Percentiles rank a stretch among this genome's conserved stretches.
phyloP scores from a whole-genome alignment of 164 flowering plant genomes.

The Magnolia officinalis region DNA sequence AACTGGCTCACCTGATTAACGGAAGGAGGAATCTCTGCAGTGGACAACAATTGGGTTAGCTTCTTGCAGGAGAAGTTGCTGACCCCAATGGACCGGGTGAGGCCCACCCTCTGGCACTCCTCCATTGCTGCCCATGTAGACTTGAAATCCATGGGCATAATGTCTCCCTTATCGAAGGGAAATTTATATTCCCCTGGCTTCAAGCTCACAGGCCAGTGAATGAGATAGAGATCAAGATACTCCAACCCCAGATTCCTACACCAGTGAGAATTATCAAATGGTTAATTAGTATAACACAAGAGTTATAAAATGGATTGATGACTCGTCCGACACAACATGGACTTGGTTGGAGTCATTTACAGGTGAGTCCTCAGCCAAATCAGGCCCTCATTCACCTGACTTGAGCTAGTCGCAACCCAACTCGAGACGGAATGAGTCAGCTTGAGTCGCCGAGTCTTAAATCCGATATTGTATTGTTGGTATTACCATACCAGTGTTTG shows the following conservation, averaged over 20 bases:
- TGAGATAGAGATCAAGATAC: conserved; percentile 37
- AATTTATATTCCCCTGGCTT: conserved; percentile 3
- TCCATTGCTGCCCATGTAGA: conserved; percentile 17
- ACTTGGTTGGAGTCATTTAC: too few species aligned
- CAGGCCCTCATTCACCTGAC: too few species aligned
- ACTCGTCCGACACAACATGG: too few species aligned
- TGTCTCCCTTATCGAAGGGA: not conserved
- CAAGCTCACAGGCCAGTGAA: conserved; percentile 34
- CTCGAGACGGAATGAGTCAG: too few species aligned
- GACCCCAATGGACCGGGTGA: conserved; percentile 19
- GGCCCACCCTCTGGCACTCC: conserved; percentile 18
- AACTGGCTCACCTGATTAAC: conserved; percentile 12
- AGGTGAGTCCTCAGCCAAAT: too few species aligned
- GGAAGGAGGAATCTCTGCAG: conserved; percentile 15
- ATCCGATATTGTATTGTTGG: too few species aligned
- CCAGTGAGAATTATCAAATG: too few species aligned
- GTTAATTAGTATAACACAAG: too few species aligned
- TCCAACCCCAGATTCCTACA: conserved; percentile 33
- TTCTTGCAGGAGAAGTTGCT: conserved; percentile 25
- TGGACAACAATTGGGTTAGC: conserved; percentile 6
- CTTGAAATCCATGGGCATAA: conserved; percentile 12
- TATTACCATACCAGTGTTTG: too few species aligned
- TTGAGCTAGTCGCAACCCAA: too few species aligned
- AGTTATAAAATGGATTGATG: too few species aligned
- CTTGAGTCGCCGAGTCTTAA: too few species aligned